Evolutionary conservation across 2,329 filamentous ascomycete genomes (phyloP), one percentile per base, ranked within the genome.

Genomic region (Epichloe coenophiala): DNA sequence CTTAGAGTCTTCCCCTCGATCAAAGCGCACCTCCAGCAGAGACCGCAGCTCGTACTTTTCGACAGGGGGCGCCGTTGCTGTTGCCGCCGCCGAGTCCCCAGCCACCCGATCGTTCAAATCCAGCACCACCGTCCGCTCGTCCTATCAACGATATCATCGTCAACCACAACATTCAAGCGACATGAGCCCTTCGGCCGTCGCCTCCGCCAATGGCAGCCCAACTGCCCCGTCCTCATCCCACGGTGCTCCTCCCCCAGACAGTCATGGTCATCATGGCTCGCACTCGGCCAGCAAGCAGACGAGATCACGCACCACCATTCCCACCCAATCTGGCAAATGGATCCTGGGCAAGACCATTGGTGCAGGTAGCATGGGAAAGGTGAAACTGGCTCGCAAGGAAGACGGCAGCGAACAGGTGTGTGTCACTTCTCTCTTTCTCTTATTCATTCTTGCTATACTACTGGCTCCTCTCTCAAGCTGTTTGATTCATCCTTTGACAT

Each of bases 311-410:
- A 96, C 91, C 12, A 91, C 87, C 40, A 95, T 98, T 63, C 87
- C 86, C 48, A 89, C 90, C 3, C 83, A 86, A 45, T 89, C 90
- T 12, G 93, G 93, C 52, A 88, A 90, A 72, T 98, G 91, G 89
- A 82, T 89, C 51, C 74, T 98, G 48, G 91, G 91, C 53, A 97
- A 97, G 74, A 97, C 93, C 3, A 93, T 98, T 61, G 93, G 93
- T 53, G 89, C 90, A 49, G 93, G 93, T 47, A 97, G 91, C 67
- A 98, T 98, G 93, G 93, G 93, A 57, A 97, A 97, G 68, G 93
- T 98, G 55, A 97, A 97, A 71, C 74, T 98, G 58, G 93, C 93
- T 23, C 87, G 87, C 60, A 94, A 94, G 68, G 78, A 85, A 58
- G 90, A 95, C 61, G 87, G 86, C 19, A 86, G 85, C 59, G 93